phyloP scores from a whole-genome alignment of 2,329 filamentous ascomycete genomes.

The Madurella mycetomatis region DNA sequence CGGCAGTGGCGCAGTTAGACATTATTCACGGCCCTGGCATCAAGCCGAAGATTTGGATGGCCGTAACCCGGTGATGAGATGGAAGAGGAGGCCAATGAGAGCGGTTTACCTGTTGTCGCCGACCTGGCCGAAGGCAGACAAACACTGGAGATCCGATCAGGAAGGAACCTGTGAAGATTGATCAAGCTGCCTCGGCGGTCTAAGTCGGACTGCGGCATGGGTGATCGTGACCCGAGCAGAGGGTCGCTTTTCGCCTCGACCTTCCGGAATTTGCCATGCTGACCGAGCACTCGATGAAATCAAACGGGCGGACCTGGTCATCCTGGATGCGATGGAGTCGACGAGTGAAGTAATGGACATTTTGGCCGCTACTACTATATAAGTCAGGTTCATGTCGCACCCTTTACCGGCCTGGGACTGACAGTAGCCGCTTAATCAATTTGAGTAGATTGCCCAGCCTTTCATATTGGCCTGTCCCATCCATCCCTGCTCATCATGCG shows the following conservation, averaged over 20 bases:
- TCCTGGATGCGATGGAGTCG: too few relatives aligned
- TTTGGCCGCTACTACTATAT: neutral
- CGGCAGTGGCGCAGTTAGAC: too few relatives aligned
- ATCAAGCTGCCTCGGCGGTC: neutral
- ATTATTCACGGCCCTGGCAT: too few relatives aligned
- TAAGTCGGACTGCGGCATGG: conserved; percentile 11
- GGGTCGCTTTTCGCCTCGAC: neutral
- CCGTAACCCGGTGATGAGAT: too few relatives aligned
- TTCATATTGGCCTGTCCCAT: neutral
- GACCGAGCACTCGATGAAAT: neutral
- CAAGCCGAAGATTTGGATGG: too few relatives aligned
- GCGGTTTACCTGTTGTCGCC: neutral
- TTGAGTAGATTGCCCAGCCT: neutral
- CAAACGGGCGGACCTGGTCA: too few relatives aligned
- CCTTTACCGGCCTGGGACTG: neutral
- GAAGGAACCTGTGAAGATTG: conserved; percentile 11
- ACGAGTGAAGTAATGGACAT: too few relatives aligned
- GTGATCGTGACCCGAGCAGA: neutral
- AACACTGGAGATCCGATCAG: neutral
- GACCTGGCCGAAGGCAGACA: neutral
- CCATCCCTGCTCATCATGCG: conserved; percentile 16
- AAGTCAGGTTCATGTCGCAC: neutral
- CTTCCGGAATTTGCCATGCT: conserved; percentile 14
- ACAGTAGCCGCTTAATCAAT: conserved; percentile 2
- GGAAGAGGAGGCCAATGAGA: neutral